Base-by-base conservation (phyloP, 768 basidiomycete species). In the Leccinum rimulosum region DNA sequence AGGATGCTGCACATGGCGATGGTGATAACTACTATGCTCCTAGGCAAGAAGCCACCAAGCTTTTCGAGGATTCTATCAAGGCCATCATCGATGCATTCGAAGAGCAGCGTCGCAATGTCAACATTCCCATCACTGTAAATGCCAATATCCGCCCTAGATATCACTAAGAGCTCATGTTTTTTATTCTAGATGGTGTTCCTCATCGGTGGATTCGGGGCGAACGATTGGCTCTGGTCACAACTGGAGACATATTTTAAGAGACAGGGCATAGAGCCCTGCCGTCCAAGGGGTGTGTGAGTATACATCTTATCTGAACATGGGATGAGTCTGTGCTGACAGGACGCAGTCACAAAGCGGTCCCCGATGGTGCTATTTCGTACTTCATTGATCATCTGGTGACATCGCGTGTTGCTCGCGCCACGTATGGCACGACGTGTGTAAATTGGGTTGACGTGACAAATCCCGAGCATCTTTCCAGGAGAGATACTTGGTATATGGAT, bases 381-480 rank as follows among this genome's bases (percentile, higher is more conserved):
- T 70, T 65, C 47, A 36, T 84, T 3, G 79, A 83, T 53, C 38
- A 78, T 58, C 73, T 76, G n/a, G 82, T 83, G 15, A 71, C 73
- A 6, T 71, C 72, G 6, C 77, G 82, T 8, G 73, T 81, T 3
- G 71, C 81, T 11, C 75, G 76, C 58, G 66, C 75, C 54, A 79
- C 78, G 0, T 83, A 80, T 30, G 83, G 83, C 7, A 91, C 78
- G 80, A 83, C 52, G 80, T 93, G 33, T 27, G 0, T 30, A 1
- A 5, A 3, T 35, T 7, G 3, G 1, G 59, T 54, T 4, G 33
- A 68, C 3, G n/a, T 12, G 25, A 8, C 51, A 3, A 5, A 66
- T n/a, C 45, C 33, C 0, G 62, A 66, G 1, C 66, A 66, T 40
- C 4, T 50, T 19, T 55, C 55, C 10, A 61, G 66, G 49, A 55